These are phyloP conservation scores for Boletus patriciae DNA, from an alignment of 768 basidiomycete genomes.

Conservation along the genomic window DNA sequence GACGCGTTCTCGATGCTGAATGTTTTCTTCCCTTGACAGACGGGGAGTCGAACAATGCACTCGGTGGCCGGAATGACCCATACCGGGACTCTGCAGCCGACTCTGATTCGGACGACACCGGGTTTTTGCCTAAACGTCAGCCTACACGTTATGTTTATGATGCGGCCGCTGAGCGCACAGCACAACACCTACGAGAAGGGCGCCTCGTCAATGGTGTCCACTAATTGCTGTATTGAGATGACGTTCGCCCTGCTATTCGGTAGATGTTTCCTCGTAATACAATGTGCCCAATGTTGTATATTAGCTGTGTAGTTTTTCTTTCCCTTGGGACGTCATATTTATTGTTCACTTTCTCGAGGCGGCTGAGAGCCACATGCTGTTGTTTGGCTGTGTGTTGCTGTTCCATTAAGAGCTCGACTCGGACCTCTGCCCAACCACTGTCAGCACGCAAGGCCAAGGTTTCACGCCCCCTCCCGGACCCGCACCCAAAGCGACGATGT, in stretches of 20 bases:
- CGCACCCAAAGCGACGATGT: conserved; percentile 13
- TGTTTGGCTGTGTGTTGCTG: conserved; percentile 29
- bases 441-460: neutral
- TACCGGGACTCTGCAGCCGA: conserved; percentile 38
- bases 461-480: neutral
- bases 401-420: neutral
- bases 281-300: conserved; percentile 24
- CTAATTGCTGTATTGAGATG: conserved; percentile 28
- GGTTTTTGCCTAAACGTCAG: conserved; percentile 39
- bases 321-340: conserved; percentile 24
- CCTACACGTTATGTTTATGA: conserved; percentile 85
- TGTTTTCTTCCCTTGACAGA: conserved; percentile 14
- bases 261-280: conserved; percentile 16
- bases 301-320: conserved; percentile 20
- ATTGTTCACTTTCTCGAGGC: conserved; percentile 10
- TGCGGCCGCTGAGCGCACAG: conserved; percentile 80
- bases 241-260: neutral
- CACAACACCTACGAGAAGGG: conserved; percentile 54
- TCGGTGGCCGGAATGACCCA: conserved; percentile 43
- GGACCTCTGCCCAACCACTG: conserved; percentile 9
- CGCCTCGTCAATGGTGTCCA: conserved; percentile 48
- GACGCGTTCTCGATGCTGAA: neutral
- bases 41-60: conserved; percentile 59
- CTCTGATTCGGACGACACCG: conserved; percentile 51
- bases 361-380: conserved; percentile 11